A percentile compares a stretch with the other conserved stretches of the same genome.
Conservation (phyloP, 305 asterid genomes). For the Rubia tinctorum region DNA sequence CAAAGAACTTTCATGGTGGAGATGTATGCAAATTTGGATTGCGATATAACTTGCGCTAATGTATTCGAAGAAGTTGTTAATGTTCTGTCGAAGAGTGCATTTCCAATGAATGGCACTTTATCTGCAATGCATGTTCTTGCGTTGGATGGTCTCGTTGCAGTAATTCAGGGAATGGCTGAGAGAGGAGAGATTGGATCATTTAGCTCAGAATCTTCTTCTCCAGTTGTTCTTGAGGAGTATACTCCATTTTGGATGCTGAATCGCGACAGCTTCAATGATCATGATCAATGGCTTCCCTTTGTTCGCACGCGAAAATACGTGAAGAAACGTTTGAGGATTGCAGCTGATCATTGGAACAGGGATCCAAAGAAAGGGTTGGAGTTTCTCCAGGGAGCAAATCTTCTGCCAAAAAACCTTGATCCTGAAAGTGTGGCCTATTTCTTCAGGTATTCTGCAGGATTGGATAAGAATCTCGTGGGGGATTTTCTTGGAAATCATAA, state of each 20-base stretch:
- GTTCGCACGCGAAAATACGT: slow-evolving; percentile 79
- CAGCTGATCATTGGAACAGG: slow-evolving; percentile 97
- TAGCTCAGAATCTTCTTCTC: slow-evolving; percentile 49
- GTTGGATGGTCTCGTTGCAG: slow-evolving; percentile 93
- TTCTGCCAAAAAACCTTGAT: slow-evolving; percentile 96
- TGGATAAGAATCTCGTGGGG: slow-evolving; percentile 95
- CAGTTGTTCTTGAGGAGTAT: slow-evolving; percentile 69
- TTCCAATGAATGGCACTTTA: slow-evolving; percentile 88
- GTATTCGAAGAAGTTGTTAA: slow-evolving; percentile 96
- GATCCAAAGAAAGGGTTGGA: slow-evolving; percentile 98
- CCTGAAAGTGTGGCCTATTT: slow-evolving; percentile 99
- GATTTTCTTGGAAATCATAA: slow-evolving; percentile 97
- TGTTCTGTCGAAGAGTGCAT: slow-evolving; percentile 86
- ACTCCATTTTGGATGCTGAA: slow-evolving; percentile 97
- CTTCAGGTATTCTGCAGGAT: slow-evolving; percentile 93
- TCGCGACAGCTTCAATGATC: slow-evolving; percentile 76
- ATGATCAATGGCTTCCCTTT: slow-evolving; percentile 91
- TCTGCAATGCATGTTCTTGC: slow-evolving; percentile 98
- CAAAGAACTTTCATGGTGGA: slow-evolving; percentile 93
- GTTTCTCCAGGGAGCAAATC: slow-evolving; percentile 95
- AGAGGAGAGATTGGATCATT: slow-evolving; percentile 75
- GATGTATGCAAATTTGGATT: slow-evolving; percentile 89
- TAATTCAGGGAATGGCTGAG: slow-evolving; percentile 99
- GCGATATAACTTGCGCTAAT: slow-evolving; percentile 92
- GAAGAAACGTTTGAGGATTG: slow-evolving; percentile 94